A percentile compares a stretch with the other conserved stretches of the same genome.
Evolutionary conservation across 1,139 yeast genomes (phyloP).

Genomic region (Nakaseomyces nivariensis): DNA sequence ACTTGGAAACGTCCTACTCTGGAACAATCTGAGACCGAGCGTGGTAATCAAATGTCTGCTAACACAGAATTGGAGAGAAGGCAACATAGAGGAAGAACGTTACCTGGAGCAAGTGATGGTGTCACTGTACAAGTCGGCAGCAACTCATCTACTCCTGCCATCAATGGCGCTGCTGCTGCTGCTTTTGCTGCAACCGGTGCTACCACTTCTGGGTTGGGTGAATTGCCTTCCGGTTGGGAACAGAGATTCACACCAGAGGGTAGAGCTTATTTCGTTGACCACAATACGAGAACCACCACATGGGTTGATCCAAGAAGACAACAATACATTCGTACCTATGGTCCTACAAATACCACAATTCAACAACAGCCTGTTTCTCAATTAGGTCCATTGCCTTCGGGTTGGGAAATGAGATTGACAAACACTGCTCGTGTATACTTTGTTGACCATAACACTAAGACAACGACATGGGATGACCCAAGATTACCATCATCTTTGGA

Average conservation of each 20-base stretch:
- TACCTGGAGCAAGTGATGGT: conserved; percentile 49
- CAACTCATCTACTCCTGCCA: conserved; percentile 36
- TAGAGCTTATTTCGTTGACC: conserved; percentile 95
- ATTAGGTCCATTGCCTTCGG: conserved; percentile 93
- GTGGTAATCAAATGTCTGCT: conserved; percentile 44
- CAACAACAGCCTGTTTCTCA: conserved; percentile 99
- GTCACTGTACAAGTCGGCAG: conserved; percentile 33
- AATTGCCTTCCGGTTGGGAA: conserved; percentile 98
- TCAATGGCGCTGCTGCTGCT: conserved; percentile 62
- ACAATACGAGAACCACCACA: conserved; percentile 95
- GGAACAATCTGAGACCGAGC: conserved; percentile 58
- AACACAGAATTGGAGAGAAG: conserved; percentile 80
- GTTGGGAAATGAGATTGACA: conserved; percentile 99
- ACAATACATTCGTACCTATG: conserved; percentile 93
- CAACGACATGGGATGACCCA: conserved; percentile 99
- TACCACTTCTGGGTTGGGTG: conserved; percentile 93
- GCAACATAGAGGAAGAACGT: conserved; percentile 82
- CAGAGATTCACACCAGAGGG: conserved; percentile 98
- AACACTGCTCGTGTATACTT: conserved; percentile 97
- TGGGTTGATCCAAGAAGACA: conserved; percentile 99
- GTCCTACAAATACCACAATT: conserved; percentile 67
- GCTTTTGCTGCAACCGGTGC: conserved; percentile 83
- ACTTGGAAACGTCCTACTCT: conserved; percentile 95
- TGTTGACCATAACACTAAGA: conserved; percentile 97
- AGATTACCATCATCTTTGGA: conserved; percentile 93